Evolutionary conservation across 2,329 filamentous ascomycete genomes (phyloP).

Genomic region (Fusarium sp.): DNA sequence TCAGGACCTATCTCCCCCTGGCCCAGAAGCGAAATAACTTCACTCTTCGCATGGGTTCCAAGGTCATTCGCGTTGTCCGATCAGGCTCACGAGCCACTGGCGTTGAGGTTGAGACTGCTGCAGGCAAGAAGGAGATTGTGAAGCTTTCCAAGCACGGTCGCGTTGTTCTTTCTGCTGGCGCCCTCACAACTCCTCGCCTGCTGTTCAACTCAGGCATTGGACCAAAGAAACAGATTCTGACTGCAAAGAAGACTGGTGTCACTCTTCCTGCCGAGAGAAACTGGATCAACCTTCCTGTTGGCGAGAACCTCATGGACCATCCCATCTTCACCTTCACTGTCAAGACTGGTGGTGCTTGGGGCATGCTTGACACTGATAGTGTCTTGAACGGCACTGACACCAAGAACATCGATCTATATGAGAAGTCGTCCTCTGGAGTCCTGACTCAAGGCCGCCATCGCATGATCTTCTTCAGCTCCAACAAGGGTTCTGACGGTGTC

Average conservation of each 20-base stretch:
- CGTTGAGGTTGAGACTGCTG: conserved; percentile 66
- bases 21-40: conserved; percentile 71
- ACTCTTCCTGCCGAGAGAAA: conserved; percentile 60
- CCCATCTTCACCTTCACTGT: conserved; percentile 50
- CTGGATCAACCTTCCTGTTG: conserved; percentile 68
- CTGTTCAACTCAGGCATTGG: conserved; percentile 71
- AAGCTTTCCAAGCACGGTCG: conserved; percentile 69
- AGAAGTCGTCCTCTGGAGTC: conserved; percentile 63
- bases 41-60: conserved; percentile 70
- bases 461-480: conserved; percentile 65
- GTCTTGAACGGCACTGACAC: conserved; percentile 58
- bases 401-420: conserved; percentile 72
- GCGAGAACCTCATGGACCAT: conserved; percentile 66
- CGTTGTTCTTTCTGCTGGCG: conserved; percentile 73
- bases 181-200: conserved; percentile 74
- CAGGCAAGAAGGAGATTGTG: conserved; percentile 64
- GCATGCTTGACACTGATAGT: conserved; percentile 53
- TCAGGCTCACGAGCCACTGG: conserved; percentile 70
- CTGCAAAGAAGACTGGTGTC: conserved; percentile 61
- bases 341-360: conserved; percentile 33
- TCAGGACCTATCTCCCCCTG: conserved; percentile 75
- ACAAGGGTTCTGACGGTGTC: conserved; percentile 67
- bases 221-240: conserved; percentile 66
- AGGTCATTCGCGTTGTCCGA: conserved; percentile 72
- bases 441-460: conserved; percentile 72